Evolutionary conservation across 2,329 filamentous ascomycete genomes (phyloP), one percentile per base, ranked within the genome.

Genomic region (Alternaria triticimaculans): DNA sequence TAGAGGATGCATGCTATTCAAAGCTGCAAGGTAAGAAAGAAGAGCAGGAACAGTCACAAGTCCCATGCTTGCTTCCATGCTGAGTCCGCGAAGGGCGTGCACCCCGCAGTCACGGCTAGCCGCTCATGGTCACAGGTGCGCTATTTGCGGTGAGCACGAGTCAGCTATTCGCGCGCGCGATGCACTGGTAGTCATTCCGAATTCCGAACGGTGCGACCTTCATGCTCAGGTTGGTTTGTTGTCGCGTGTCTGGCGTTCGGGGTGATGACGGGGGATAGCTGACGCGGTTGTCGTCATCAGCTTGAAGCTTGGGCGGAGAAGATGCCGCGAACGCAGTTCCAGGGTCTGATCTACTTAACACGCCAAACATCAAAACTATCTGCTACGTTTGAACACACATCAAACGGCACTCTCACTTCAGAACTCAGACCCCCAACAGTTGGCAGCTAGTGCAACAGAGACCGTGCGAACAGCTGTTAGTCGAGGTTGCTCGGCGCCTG

Each of bases 41-140:
- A 57, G 25, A 58, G 37, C 6, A 43, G 30, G 7, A 51, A 60
- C 48, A 53, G 53, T 61, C 53, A 53, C 48, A 44, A 30, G 23
- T n/a, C 26, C 33, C 44, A 54, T 46, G 57, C 55, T 20, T 62
- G 20, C 44, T 55, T 54, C 43, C 61, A 60, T 53, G 61, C 51
- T 64, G 55, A 63, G 56, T 60, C 63, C 59, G 41, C 43, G 46
- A 41, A 46, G 30, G 55, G 58, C 48, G 62, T 54, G 63, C 60
- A 63, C 67, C 66, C 63, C 67, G 63, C 67, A 63, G 51, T 69
- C 62, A 64, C 60, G 62, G 62, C 62, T 66, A 66, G 62, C 59
- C 59, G 55, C 59, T 45, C 45, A 45, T 49, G 57, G 50, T 50
- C 61, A 60, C 44, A 55, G 45, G 25, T 53, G 33, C 57, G 49